Evolutionary conservation across 192 early-diverging fungal genomes (phyloP).

Genomic region (Radiomyces spectabilis): DNA sequence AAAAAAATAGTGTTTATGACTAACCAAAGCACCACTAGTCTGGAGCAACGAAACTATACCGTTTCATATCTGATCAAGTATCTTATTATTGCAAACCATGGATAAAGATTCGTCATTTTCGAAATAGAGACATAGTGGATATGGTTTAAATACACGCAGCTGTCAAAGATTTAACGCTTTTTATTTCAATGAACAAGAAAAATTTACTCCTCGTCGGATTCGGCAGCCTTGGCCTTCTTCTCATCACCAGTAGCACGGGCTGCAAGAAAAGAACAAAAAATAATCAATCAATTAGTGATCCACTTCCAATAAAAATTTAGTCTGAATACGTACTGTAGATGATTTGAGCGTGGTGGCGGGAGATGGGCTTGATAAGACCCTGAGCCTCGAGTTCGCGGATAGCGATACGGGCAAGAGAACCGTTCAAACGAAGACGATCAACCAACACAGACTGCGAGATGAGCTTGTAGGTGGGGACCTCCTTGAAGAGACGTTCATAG

Average conservation of each 20-base stretch:
- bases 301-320: background rate
- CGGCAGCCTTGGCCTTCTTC: slow-evolving; percentile 7
- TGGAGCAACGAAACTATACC: no score
- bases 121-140: no score
- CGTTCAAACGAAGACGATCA: slow-evolving; percentile 97
- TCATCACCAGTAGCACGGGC: slow-evolving; percentile 33
- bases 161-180: no score
- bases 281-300: background rate
- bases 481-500: slow-evolving; percentile 98
- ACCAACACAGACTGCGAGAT: slow-evolving; percentile 97
- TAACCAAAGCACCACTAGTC: no score
- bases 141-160: no score
- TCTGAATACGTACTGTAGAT: slow-evolving; percentile 54
- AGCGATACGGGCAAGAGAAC: slow-evolving; percentile 91
- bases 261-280: slow-evolving; percentile 3
- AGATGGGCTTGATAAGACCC: slow-evolving; percentile 89
- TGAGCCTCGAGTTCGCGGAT: slow-evolving; percentile 87
- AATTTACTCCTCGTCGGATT: slow-evolving; percentile 6
- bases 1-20: no score
- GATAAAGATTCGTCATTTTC: no score
- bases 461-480: slow-evolving; percentile 99
- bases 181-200: background rate
- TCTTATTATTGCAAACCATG: no score
- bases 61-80: no score
- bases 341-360: slow-evolving; percentile 85